phyloP scores from a whole-genome alignment of 2,329 filamentous ascomycete genomes.

The Lachnum nothofagi region DNA sequence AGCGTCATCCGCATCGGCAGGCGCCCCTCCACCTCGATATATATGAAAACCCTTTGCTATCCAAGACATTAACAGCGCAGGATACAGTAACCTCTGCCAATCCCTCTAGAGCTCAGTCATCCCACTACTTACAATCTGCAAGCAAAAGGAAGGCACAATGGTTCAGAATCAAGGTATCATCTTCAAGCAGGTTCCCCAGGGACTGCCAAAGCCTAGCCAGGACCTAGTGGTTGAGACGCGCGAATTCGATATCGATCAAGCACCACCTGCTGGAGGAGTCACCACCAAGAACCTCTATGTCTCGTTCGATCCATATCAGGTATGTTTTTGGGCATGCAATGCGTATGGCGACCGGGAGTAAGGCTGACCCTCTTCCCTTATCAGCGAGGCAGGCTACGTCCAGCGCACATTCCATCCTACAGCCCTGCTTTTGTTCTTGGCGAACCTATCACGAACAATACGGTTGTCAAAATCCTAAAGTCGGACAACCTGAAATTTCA shows the following conservation, averaged over 20 bases:
- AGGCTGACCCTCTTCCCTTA: background rate
- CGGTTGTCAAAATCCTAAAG: conserved; percentile 65
- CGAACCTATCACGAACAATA: conserved; percentile 59
- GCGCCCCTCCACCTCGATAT: no score
- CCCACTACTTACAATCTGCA: no score
- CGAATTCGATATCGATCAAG: conserved; percentile 59
- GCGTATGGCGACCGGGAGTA: background rate
- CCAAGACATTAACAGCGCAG: no score
- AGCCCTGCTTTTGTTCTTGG: conserved; percentile 55
- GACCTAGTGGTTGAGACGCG: conserved; percentile 63
- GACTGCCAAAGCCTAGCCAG: conserved; percentile 63
- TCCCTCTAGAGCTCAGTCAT: no score
- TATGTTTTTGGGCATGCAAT: background rate
- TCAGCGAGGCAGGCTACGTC: conserved; percentile 72
- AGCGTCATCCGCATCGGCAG: no score
- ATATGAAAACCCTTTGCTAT: no score
- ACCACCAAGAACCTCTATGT: conserved; percentile 65
- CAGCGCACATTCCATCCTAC: conserved; percentile 61
- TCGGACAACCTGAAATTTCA: conserved; percentile 59
- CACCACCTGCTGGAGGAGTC: conserved; percentile 60
- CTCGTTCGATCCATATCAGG: conserved; percentile 76
- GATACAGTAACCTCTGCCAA: no score
- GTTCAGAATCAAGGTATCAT: conserved; percentile 68
- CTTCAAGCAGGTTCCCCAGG: conserved; percentile 65
- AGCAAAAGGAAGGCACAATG: conserved; percentile 30